Percentiles rank a stretch among this genome's conserved stretches.
Conservation (phyloP, 305 asterid genomes). For the Solanum hybrid region DNA sequence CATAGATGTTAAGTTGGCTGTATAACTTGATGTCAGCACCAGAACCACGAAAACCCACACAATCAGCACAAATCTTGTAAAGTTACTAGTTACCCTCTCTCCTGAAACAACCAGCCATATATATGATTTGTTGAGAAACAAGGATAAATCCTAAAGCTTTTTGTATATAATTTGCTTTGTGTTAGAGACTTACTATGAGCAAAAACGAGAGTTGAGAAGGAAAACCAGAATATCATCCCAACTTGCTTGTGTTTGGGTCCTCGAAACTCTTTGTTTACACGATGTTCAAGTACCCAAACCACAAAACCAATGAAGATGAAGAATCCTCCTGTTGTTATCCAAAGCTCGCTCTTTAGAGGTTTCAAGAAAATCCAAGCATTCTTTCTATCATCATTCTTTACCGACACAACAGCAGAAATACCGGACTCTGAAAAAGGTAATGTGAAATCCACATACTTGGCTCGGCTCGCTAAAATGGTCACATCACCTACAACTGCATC, state of each 20-base stretch:
- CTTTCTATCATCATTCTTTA: slow-evolving; percentile 20
- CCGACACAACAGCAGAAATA: slow-evolving; percentile 26
- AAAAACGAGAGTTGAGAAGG: slow-evolving; percentile 49
- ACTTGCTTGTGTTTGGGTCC: slow-evolving; percentile 41
- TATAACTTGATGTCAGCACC: slow-evolving; percentile 35
- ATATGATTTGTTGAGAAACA: background rate
- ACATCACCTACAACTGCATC: slow-evolving; percentile 52
- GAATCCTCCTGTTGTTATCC: slow-evolving; percentile 44
- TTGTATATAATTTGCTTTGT: background rate
- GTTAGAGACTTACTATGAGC: slow-evolving; percentile 31
- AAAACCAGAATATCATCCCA: slow-evolving; percentile 48
- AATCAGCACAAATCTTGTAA: slow-evolving; percentile 6
- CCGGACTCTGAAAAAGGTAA: slow-evolving; percentile 45
- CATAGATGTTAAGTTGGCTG: slow-evolving; percentile 53
- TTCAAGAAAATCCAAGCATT: slow-evolving; percentile 48
- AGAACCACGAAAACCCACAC: slow-evolving; percentile 36
- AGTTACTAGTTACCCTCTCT: slow-evolving; percentile 8
- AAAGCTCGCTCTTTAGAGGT: slow-evolving; percentile 37
- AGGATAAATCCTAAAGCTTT: background rate
- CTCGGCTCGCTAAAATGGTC: slow-evolving; percentile 31
- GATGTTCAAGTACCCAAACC: slow-evolving; percentile 55
- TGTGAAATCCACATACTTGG: slow-evolving; percentile 31
- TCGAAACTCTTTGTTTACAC: slow-evolving; percentile 34
- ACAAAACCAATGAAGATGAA: slow-evolving; percentile 41
- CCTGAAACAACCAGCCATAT: slow-evolving; percentile 7